Percentiles rank a stretch among this genome's conserved stretches.
phyloP scores from a whole-genome alignment of 2,329 filamentous ascomycete species.

The Cordyceps sp. region DNA sequence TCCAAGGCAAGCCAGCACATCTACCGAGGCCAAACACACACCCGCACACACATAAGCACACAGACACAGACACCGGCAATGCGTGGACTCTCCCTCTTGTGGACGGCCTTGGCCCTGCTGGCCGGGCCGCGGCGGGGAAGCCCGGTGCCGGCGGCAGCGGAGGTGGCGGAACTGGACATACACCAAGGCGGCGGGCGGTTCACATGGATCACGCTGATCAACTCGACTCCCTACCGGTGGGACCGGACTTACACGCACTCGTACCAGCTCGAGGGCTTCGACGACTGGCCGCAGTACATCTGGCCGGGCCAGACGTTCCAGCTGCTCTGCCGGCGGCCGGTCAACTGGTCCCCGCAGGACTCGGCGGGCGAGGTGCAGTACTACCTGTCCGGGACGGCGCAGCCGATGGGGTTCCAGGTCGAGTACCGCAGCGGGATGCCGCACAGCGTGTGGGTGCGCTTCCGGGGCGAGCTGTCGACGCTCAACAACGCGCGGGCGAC shows the following conservation, averaged over 20 bases:
- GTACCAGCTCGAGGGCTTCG: conserved; percentile 8
- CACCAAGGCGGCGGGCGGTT: too few relatives aligned
- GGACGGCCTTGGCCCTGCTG: too few relatives aligned
- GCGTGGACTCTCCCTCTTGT: too few relatives aligned
- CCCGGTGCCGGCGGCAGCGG: too few relatives aligned
- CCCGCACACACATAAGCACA: too few relatives aligned
- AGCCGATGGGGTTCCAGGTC: conserved; percentile 11
- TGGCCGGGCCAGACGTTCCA: conserved; percentile 9
- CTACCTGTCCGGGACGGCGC: conserved; percentile 10
- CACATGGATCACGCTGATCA: conserved; percentile 12
- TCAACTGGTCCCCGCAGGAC: conserved; percentile 2
- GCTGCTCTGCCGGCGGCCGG: not conserved
- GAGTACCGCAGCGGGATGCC: conserved; percentile 4
- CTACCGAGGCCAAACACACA: too few relatives aligned
- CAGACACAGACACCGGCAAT: too few relatives aligned
- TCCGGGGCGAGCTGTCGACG: conserved; percentile 10
- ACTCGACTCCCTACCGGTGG: conserved; percentile 17
- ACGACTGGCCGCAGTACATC: conserved; percentile 10
- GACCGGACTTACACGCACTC: conserved; percentile 4
- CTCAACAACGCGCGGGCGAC: conserved; percentile 3
- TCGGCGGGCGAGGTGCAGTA: conserved; percentile 13
- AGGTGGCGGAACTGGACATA: too few relatives aligned
- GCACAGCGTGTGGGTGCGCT: conserved; percentile 5
- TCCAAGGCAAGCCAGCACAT: too few relatives aligned
- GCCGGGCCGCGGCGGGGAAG: too few relatives aligned